Evolutionary conservation across 2,329 filamentous ascomycete species (phyloP), one percentile per base, ranked within the genome.

Genomic region (Scedosporium dehoogii): DNA sequence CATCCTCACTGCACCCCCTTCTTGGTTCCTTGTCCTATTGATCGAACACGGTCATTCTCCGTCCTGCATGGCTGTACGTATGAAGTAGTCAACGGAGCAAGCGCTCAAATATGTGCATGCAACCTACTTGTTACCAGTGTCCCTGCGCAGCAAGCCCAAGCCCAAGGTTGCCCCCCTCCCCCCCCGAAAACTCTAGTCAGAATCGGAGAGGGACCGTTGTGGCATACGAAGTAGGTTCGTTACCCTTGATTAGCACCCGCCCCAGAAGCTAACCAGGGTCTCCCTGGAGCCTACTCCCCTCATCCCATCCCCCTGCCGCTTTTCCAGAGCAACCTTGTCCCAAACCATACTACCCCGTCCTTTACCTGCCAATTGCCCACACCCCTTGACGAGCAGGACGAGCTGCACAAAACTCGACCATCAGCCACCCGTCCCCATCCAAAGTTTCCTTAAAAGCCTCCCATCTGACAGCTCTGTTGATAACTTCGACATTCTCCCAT

Each of bases 401-500:
- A 79, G 78, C 79, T 74, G 73, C 78, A 81, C 79, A 79, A 79
- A 78, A 78, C 71, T 75, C 74, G 73, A 75, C 71, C 67, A 69
- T 70, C 72, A 75, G 73, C 76, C 74, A 74, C 72, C 72, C 60
- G 41, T 53, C 27, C 51, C 51, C 7, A 21, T 25, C 12, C 48
- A 58, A 25, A 27, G 14, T 62, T 62, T 62, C 60, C 41, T 62
- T 62, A 58, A 61, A 61, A 61, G 59, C 25, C 29, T 61, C 59
- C 53, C 48, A 23, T 48, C 48, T 42, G 29, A 48, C 48, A 61
- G 27, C 59, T 41, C 59, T n/a, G 25, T 23, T 23, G 23, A 33
- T 55, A 41, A 29, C 44, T 60, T 51, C 27, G 71, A 74, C 71
- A 70, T 70, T 68, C 68, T 70, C 66, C 67, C 63, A 68, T 66